Conservation (phyloP, 768 basidiomycete genomes). For the Filobasidium wieringae region DNA sequence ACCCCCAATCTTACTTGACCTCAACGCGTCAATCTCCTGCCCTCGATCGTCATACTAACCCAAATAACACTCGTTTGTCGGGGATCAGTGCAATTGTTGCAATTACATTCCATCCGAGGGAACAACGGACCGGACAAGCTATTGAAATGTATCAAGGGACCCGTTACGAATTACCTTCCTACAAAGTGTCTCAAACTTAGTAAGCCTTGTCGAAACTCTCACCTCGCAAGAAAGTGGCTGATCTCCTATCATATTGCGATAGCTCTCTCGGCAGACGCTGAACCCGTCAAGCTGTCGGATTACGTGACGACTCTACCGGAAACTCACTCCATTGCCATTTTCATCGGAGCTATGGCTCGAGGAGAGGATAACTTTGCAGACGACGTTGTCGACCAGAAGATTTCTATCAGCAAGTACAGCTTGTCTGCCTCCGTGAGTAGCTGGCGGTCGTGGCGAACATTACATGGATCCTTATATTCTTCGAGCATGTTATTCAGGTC, state of each 20-base stretch:
- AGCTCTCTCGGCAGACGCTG: conserved; percentile 89
- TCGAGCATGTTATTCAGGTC: conserved; percentile 52
- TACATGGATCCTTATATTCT: neutral
- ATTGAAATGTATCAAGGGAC: conserved; percentile 97
- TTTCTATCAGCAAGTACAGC: conserved; percentile 86
- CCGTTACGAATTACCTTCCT: conserved; percentile 85
- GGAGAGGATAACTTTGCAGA: conserved; percentile 97
- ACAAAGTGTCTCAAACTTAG: conserved; percentile 91
- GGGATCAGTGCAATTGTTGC: conserved; percentile 76
- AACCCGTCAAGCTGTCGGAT: conserved; percentile 61
- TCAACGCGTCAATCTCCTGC: conserved; percentile 9
- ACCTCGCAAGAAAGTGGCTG: neutral
- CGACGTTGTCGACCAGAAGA: conserved; percentile 85
- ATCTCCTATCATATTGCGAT: neutral
- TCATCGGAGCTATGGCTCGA: conserved; percentile 96
- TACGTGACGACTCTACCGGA: conserved; percentile 77
- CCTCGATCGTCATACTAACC: neutral
- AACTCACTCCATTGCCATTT: conserved; percentile 82
- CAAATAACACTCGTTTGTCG: neutral
- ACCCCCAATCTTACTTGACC: conserved; percentile 5
- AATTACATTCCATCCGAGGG: conserved; percentile 87
- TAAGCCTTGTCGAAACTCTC: conserved; percentile 41
- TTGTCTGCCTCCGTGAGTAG: conserved; percentile 52
- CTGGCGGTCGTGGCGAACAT: neutral
- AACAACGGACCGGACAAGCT: conserved; percentile 95